Conservation (phyloP, 495 filamentous ascomycete species). For the Podospora bellae-mahoneyi region DNA sequence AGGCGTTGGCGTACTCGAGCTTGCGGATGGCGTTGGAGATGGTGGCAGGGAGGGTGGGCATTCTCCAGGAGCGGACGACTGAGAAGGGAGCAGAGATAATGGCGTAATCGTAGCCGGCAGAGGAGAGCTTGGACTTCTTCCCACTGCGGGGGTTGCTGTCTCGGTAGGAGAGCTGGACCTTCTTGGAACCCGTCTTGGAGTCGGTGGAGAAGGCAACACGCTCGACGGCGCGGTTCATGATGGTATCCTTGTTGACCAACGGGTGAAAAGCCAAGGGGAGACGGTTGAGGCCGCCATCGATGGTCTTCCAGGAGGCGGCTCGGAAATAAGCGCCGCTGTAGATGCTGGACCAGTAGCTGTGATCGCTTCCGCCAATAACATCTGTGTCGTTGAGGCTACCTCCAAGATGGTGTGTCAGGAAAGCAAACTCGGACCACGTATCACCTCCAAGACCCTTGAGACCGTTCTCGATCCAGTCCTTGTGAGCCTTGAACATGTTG, state of each 20-base stretch:
- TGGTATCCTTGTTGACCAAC: conserved; percentile 51
- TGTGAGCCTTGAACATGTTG: conserved; percentile 65
- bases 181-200: conserved; percentile 27
- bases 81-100: conserved; percentile 61
- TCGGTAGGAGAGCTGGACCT: conserved; percentile 49
- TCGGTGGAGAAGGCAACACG: conserved; percentile 40
- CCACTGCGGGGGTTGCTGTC: conserved; percentile 32
- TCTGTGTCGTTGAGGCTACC: conserved; percentile 55
- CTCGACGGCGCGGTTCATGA: conserved; percentile 52
- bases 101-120: conserved; percentile 60
- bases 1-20: conserved; percentile 55
- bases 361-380: conserved; percentile 30
- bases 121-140: conserved; percentile 39
- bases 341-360: conserved; percentile 37
- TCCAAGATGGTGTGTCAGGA: conserved; percentile 56
- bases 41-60: conserved; percentile 39
- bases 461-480: conserved; percentile 40
- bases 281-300: conserved; percentile 58
- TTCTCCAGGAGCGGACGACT: conserved; percentile 52
- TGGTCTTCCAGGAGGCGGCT: conserved; percentile 59
- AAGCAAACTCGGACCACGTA: conserved; percentile 60
- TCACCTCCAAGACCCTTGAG: conserved; percentile 39
- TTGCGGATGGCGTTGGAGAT: conserved; percentile 59
- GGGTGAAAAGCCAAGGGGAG: conserved; percentile 62
- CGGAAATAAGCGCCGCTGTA: conserved; percentile 58